Conservation (phyloP, 2,329 filamentous ascomycete species). For the Endothia cerciana region DNA sequence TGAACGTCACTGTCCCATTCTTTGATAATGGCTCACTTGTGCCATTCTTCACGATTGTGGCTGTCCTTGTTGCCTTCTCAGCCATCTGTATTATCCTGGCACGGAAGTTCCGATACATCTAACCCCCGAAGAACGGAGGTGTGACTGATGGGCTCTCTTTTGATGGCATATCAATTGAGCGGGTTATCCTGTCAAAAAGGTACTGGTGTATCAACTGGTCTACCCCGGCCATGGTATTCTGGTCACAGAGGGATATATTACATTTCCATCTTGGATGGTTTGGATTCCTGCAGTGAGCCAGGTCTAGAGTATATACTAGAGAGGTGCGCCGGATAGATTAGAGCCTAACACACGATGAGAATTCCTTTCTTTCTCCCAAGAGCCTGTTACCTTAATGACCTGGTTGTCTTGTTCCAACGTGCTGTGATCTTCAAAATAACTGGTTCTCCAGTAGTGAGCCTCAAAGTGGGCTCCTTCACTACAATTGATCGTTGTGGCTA, state of each 20-base stretch:
- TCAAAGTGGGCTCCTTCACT: too few relatives aligned
- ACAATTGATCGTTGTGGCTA: too few relatives aligned
- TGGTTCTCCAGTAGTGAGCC: too few relatives aligned
- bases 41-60: conserved; percentile 56
- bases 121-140: neutral
- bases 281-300: neutral
- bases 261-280: neutral
- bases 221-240: too few relatives aligned
- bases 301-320: neutral
- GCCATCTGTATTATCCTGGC: conserved; percentile 51
- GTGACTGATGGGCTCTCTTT: neutral
- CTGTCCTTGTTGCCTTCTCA: conserved; percentile 58
- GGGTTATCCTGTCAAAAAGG: neutral
- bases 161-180: neutral
- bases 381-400: neutral
- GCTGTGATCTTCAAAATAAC: neutral
- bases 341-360: neutral
- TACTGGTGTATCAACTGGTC: neutral
- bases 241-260: neutral
- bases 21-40: conserved; percentile 54
- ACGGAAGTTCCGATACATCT: conserved; percentile 52
- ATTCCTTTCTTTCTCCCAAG: neutral
- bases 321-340: neutral
- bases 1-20: conserved; percentile 82
- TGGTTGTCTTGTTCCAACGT: neutral